A percentile compares a stretch with the other conserved stretches of the same genome.
These are phyloP conservation scores for Vicia faba DNA, from an alignment of 306 rosid species.

Conservation along the genomic window DNA sequence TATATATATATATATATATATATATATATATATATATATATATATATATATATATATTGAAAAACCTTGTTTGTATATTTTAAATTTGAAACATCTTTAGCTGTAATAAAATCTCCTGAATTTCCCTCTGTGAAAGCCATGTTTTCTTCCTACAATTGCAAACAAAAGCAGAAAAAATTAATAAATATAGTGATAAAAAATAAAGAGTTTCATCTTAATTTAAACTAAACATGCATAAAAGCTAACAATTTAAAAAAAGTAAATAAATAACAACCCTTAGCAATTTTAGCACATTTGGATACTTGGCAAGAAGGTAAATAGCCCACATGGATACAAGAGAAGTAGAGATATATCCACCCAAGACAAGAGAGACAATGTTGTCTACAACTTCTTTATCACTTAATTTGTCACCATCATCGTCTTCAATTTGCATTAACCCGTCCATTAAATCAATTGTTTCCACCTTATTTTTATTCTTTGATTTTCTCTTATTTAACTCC, in stretches of 20 bases:
- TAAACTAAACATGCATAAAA: no score
- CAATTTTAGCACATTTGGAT: conserved; percentile 41
- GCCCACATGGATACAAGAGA: conserved; percentile 45
- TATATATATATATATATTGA: no score
- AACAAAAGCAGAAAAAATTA: neutral
- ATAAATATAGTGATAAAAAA: neutral
- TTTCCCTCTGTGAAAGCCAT: conserved; percentile 27
- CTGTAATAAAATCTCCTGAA: conserved; percentile 32
- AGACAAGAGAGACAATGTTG: conserved; percentile 44
- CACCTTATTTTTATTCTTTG: neutral
- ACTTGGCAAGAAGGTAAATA: conserved; percentile 44
- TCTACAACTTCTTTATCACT: conserved; percentile 49
- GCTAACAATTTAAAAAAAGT: no score
- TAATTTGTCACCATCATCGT: conserved; percentile 42
- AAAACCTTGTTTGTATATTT: conserved; percentile 42
- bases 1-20: no score
- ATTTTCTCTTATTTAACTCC: conserved; percentile 48
- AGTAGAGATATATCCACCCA: conserved; percentile 42
- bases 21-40: no score
- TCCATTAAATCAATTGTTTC: conserved; percentile 47
- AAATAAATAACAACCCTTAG: neutral
- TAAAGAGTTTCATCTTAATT: no score
- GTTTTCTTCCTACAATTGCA: conserved; percentile 46
- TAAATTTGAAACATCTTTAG: conserved; percentile 40
- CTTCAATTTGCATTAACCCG: conserved; percentile 49